A percentile compares a stretch with the other conserved stretches of the same genome.
phyloP scores from a whole-genome alignment of 148 eudicot genomes.

The Rhododendron kiyosumense region DNA sequence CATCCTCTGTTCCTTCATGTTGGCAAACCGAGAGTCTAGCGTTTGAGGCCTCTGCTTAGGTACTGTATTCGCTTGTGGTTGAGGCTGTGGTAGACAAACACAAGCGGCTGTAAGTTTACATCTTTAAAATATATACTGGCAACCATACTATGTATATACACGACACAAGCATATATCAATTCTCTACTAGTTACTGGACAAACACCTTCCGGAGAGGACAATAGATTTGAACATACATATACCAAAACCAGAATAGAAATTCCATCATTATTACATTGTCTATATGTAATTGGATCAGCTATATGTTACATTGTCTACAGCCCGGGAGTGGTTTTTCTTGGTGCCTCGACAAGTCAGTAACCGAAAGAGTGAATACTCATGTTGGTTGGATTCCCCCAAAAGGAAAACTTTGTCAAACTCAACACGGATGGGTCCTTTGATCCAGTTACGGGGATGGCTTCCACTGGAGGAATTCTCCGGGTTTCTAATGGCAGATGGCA shows the following conservation, averaged over 20 bases:
- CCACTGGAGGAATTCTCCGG: too few relatives aligned
- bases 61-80: slow-evolving; percentile 24
- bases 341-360: too few relatives aligned
- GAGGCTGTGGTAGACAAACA: slow-evolving; percentile 23
- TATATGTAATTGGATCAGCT: not conserved
- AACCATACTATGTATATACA: not conserved
- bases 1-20: slow-evolving; percentile 93
- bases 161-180: not conserved
- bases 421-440: too few relatives aligned
- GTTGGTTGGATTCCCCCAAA: too few relatives aligned
- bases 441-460: too few relatives aligned
- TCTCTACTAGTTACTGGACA: not conserved
- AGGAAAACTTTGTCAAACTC: too few relatives aligned
- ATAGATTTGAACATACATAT: not conserved
- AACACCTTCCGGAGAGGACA: not conserved
- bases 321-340: too few relatives aligned
- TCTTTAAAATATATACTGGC: not conserved
- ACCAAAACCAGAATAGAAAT: not conserved
- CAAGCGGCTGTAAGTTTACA: not conserved
- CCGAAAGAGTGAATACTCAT: too few relatives aligned
- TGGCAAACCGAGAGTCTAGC: slow-evolving; percentile 79
- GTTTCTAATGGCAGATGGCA: too few relatives aligned
- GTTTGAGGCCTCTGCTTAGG: slow-evolving; percentile 66
- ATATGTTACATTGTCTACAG: not conserved
- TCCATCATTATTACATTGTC: not conserved